Conservation (phyloP, 2,329 filamentous ascomycete genomes). For the Zarea fungicola region DNA sequence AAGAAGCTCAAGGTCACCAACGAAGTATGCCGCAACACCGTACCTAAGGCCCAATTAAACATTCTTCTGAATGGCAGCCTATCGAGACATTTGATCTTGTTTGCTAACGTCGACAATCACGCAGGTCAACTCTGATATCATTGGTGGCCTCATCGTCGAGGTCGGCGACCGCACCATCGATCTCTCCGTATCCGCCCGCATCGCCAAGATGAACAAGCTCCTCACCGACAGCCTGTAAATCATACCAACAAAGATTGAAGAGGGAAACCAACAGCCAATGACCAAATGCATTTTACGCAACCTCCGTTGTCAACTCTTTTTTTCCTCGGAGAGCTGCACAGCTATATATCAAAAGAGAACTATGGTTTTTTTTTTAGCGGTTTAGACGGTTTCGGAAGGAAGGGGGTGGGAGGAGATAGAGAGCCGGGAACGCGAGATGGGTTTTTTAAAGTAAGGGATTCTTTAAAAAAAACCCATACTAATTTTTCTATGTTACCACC, state of each 20-base stretch:
- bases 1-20: constrained; percentile 98
- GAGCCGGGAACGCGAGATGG: background rate
- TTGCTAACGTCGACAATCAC: background rate
- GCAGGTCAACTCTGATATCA: constrained; percentile 88
- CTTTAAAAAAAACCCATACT: background rate
- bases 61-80: too few relatives aligned
- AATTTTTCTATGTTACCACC: constrained; percentile 8
- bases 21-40: constrained; percentile 64
- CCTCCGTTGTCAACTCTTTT: background rate
- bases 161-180: constrained; percentile 98
- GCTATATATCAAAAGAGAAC: background rate
- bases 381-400: background rate
- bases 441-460: background rate
- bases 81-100: too few relatives aligned
- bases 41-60: too few relatives aligned
- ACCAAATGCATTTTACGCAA: constrained; percentile 6
- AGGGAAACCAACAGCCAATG: background rate
- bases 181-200: constrained; percentile 88
- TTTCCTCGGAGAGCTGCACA: background rate
- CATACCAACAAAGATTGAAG: background rate
- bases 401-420: background rate
- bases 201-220: constrained; percentile 99
- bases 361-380: background rate
- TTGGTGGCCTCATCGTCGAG: constrained; percentile 91
- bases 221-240: constrained; percentile 93